Conservation (phyloP, 2,329 filamentous ascomycete genomes). For the Cytospora mali region DNA sequence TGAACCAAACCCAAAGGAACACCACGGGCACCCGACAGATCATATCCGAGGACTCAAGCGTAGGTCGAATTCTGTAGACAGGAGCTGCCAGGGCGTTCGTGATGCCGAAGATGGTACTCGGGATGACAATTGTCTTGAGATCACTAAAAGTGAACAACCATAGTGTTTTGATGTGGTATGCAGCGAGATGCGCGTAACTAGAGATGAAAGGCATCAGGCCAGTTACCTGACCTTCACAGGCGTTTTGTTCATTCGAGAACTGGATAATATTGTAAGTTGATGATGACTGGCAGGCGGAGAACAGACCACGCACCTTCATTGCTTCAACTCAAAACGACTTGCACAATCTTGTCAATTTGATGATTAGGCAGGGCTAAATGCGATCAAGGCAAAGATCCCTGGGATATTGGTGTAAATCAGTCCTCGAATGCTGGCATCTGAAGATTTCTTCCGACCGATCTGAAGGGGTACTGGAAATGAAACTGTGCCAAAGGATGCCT, state of each 20-base stretch:
- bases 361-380: no score
- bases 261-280: not conserved
- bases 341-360: no score
- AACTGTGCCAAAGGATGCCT: no score
- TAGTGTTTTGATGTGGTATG: not conserved
- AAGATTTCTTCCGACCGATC: no score
- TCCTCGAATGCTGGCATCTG: no score
- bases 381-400: no score
- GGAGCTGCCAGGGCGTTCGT: conserved; percentile 14
- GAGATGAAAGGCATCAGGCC: not conserved
- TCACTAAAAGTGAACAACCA: conserved; percentile 25
- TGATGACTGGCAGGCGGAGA: not conserved
- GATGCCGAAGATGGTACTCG: conserved; percentile 18
- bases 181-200: not conserved
- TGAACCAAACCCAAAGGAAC: conserved; percentile 35
- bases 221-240: no score
- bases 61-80: not conserved
- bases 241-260: not conserved
- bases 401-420: no score
- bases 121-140: conserved; percentile 23
- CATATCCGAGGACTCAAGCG: not conserved
- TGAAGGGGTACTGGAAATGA: no score
- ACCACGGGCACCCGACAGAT: conserved; percentile 23
- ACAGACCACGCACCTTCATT: not conserved
- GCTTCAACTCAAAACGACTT: not conserved